These are phyloP conservation scores for Excoecaria cochinchinensis DNA, from an alignment of 345 rosid species.

Conservation along the genomic window DNA sequence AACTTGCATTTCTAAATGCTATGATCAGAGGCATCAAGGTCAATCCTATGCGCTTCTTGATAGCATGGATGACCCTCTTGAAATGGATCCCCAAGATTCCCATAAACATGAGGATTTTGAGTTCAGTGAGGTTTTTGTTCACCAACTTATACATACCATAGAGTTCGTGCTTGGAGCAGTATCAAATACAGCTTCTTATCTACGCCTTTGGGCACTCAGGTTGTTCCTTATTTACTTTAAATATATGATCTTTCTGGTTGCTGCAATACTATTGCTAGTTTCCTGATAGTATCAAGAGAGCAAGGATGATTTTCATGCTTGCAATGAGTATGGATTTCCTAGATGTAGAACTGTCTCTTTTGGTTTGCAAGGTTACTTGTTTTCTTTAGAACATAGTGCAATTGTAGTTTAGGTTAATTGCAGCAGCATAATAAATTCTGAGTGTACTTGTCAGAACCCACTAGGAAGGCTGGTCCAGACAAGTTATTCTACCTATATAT, in stretches of 20 bases:
- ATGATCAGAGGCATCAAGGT: slow-evolving; percentile 80
- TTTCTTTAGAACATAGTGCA: neutral
- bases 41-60: slow-evolving; percentile 57
- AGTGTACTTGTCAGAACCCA: neutral
- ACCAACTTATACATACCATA: slow-evolving; percentile 94
- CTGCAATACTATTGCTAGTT: neutral
- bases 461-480: neutral
- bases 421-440: neutral
- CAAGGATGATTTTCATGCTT: neutral
- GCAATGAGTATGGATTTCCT: neutral
- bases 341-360: neutral
- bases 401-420: neutral
- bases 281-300: neutral
- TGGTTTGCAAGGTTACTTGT: neutral
- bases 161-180: slow-evolving; percentile 99
- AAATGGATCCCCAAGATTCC: slow-evolving; percentile 50
- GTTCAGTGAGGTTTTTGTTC: slow-evolving; percentile 92
- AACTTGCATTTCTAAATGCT: slow-evolving; percentile 6
- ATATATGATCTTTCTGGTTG: too few species aligned
- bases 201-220: slow-evolving; percentile 98
- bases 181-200: slow-evolving; percentile 96
- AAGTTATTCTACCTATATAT: too few species aligned
- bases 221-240: slow-evolving; percentile 21
- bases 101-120: slow-evolving; percentile 86
- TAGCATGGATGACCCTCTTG: slow-evolving; percentile 66